Evolutionary conservation across 1,284 basidiomycete genomes (phyloP).

Genomic region (Pterulicium gracile): DNA sequence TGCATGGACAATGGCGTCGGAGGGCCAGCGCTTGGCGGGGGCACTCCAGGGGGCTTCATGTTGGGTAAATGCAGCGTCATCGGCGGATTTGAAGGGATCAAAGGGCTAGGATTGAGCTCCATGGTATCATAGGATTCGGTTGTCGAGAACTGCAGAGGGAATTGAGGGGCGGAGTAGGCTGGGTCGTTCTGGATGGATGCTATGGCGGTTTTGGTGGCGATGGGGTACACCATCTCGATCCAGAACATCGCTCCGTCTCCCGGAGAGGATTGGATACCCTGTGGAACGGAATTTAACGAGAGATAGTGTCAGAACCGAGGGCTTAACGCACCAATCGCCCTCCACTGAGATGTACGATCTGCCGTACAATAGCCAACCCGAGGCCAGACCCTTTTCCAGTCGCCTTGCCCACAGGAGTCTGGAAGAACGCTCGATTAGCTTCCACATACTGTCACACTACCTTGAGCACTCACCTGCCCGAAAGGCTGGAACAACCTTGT

Average conservation of each 20-base stretch:
- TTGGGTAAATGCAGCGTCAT: too few species aligned
- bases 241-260: conserved; percentile 28
- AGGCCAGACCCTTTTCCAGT: conserved; percentile 34
- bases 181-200: conserved; percentile 9
- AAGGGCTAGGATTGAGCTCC: too few species aligned
- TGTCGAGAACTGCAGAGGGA: neutral
- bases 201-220: conserved; percentile 13
- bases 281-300: neutral
- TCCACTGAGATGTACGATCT: conserved; percentile 37
- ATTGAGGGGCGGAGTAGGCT: neutral
- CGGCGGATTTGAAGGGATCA: too few species aligned
- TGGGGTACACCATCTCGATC: conserved; percentile 29
- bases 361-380: conserved; percentile 38
- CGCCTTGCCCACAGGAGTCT: conserved; percentile 19
- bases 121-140: too few species aligned
- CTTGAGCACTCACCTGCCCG: conserved; percentile 14
- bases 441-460: neutral
- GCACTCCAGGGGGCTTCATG: too few species aligned
- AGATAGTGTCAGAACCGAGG: neutral
- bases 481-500: conserved; percentile 24
- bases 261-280: conserved; percentile 20
- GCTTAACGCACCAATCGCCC: conserved; percentile 25
- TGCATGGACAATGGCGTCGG: too few species aligned
- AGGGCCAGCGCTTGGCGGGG: too few species aligned
- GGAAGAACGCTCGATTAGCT: conserved; percentile 1